Base-by-base conservation (phyloP, 331 rosid species). In the Spiraea crenata region DNA sequence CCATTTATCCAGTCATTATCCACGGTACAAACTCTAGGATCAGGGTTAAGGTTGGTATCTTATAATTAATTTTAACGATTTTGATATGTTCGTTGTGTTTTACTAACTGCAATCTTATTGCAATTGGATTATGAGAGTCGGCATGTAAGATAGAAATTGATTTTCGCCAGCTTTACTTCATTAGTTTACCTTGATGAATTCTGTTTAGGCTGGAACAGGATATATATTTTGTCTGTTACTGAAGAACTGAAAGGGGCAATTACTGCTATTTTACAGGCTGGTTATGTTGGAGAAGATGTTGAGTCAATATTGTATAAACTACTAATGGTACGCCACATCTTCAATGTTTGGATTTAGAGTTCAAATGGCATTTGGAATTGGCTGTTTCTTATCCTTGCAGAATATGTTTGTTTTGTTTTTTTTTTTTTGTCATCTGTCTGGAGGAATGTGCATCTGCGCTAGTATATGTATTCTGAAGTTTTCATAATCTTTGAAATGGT, bases 271-370 rank as follows among this genome's bases (percentile, higher is more conserved):
- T 79, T 84, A 84, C 88, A 93, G 96, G 99, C 96, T 15, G 97
- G 91, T 71, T 89, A 89, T 77, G 96, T 93, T 60, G 96, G 95
- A 75, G 95, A 90, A 80, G 93, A 87, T 74, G 91, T 93, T 2
- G 86, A 86, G 74, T 85, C 96, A 47, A 87, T 88, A 77, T 78
- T 91, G 70, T 78, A 87, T 63, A 90, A 90, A 80, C 79, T 82
- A 74, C 90, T 93, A 59, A 85, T 82, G 87, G 89, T 89, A 85
- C 57, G 87, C 57, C 20, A 41, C 42, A 49, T 76, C 68, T 54
- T 57, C 35, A 9, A 10, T 9, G 39, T 55, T 34, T 14, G 8
- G 56, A 58, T 34, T 37, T 47, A 63, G 42, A 41, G 37, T n/a
- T 15, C 62, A 70, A 57, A 47, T 46, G 50, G 42, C 15, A 73